Percentiles rank a stretch among this genome's conserved stretches.
Evolutionary conservation across 1,284 basidiomycete genomes (phyloP).

Genomic region (Cutaneotrichosporon daszewskae): DNA sequence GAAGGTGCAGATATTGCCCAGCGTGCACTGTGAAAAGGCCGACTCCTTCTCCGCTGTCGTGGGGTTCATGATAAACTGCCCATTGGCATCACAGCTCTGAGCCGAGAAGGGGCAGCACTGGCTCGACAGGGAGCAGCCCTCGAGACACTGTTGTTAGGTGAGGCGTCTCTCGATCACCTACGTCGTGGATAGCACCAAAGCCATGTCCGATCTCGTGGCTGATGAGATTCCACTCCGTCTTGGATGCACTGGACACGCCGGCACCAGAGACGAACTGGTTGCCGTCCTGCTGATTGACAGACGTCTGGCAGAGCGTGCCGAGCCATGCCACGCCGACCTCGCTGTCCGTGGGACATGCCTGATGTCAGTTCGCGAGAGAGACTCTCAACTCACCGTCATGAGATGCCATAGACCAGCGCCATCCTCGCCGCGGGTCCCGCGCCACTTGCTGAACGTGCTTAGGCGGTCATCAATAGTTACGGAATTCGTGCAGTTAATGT

Average conservation of each 20-base stretch:
- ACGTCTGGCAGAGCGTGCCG: conserved; percentile 64
- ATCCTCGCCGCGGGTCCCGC: conserved; percentile 62
- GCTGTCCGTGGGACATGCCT: conserved; percentile 27
- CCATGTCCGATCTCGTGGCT: conserved; percentile 71
- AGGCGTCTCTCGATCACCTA: conserved; percentile 48
- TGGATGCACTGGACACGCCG: conserved; percentile 67
- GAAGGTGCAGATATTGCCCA: conserved; percentile 73
- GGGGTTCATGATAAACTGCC: conserved; percentile 72
- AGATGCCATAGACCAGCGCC: conserved; percentile 81
- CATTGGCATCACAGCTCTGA: conserved; percentile 60
- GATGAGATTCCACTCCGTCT: conserved; percentile 62
- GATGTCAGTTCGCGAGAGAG: too few species aligned
- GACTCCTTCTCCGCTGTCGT: conserved; percentile 62
- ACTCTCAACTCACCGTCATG: too few species aligned
- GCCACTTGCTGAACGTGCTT: conserved; percentile 76
- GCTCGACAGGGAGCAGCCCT: conserved; percentile 56
- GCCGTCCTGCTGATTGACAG: conserved; percentile 47
- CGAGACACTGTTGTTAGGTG: conserved; percentile 54
- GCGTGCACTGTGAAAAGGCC: conserved; percentile 68
- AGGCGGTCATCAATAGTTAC: conserved; percentile 64
- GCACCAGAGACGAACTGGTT: conserved; percentile 67
- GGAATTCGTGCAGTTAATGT: conserved; percentile 47
- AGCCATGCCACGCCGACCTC: conserved; percentile 91
- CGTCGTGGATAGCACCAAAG: conserved; percentile 77
- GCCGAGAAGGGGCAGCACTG: conserved; percentile 68